A percentile compares a stretch with the other conserved stretches of the same genome.
Conservation (phyloP, 768 basidiomycete genomes). For the Rhizopogon sp. region DNA sequence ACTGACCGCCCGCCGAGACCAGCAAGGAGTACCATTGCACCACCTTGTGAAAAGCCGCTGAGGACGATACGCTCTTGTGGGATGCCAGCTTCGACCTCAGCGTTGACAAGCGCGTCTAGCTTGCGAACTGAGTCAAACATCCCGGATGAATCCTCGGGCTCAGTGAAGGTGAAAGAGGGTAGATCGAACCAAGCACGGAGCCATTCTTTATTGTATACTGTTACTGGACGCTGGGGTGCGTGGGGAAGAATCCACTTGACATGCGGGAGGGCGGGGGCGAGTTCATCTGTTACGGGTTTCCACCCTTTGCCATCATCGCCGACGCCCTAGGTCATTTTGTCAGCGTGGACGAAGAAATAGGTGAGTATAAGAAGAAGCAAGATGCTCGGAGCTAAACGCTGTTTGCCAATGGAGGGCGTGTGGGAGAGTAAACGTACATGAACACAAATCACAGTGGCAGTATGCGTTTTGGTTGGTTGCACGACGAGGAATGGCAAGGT, state of each 20-base stretch:
- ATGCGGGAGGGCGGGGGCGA: slow-evolving; percentile 57
- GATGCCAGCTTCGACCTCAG: slow-evolving; percentile 70
- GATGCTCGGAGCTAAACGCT: not conserved
- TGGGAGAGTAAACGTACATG: slow-evolving; percentile 52
- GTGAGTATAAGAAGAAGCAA: slow-evolving; percentile 1
- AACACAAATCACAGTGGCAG: slow-evolving; percentile 84
- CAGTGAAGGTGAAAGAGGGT: slow-evolving; percentile 53
- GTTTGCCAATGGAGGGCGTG: not conserved
- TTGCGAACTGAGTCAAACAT: slow-evolving; percentile 61
- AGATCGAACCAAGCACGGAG: slow-evolving; percentile 92
- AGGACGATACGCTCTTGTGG: slow-evolving; percentile 69
- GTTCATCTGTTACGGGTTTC: slow-evolving; percentile 69
- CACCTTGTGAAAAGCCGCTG: slow-evolving; percentile 89
- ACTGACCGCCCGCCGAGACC: slow-evolving; percentile 39
- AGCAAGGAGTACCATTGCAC: slow-evolving; percentile 69
- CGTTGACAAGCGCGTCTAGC: slow-evolving; percentile 65
- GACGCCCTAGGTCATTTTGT: slow-evolving; percentile 47
- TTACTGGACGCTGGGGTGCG: slow-evolving; percentile 47
- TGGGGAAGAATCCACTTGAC: slow-evolving; percentile 77
- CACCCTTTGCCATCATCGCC: slow-evolving; percentile 75
- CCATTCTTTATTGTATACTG: slow-evolving; percentile 63
- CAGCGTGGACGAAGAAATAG: slow-evolving; percentile 4
- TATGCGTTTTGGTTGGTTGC: slow-evolving; percentile 57
- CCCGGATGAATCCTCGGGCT: slow-evolving; percentile 52
- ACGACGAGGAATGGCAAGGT: slow-evolving; percentile 38